Conservation (phyloP, 2,329 filamentous ascomycete genomes). For the Trichoderma endophyticum region DNA sequence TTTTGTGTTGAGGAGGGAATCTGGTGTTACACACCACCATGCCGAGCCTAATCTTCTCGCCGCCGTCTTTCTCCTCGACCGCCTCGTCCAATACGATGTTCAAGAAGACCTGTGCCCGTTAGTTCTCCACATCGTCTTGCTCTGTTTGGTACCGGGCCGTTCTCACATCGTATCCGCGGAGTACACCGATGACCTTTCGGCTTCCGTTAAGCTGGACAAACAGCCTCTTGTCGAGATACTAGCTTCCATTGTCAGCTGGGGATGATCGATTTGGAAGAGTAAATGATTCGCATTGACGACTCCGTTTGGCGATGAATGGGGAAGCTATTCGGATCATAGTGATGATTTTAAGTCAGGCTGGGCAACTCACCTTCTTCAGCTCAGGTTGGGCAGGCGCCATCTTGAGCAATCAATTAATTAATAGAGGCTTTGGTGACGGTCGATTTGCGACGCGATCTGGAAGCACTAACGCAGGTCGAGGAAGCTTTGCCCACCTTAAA, state of each 20-base stretch:
- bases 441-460: constrained; percentile 29
- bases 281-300: neutral
- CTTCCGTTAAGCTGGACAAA: constrained; percentile 98
- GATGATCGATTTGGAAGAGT: neutral
- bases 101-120: constrained; percentile 72
- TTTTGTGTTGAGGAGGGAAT: neutral
- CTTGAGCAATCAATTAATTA: constrained; percentile 41
- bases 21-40: constrained; percentile 71
- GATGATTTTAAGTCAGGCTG: neutral
- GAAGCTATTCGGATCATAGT: neutral
- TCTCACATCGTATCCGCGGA: constrained; percentile 92
- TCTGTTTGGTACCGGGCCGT: neutral
- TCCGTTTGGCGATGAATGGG: neutral
- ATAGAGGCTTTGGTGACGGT: constrained; percentile 22
- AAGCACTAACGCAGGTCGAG: constrained; percentile 22
- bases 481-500: constrained; percentile 26
- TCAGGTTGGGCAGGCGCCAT: constrained; percentile 99
- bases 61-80: constrained; percentile 87
- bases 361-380: constrained; percentile 78
- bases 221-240: constrained; percentile 99
- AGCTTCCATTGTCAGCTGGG: neutral
- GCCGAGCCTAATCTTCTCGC: constrained; percentile 84
- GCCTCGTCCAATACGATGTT: constrained; percentile 98
- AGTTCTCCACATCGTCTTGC: constrained; percentile 49
- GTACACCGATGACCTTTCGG: constrained; percentile 90